phyloP scores from a whole-genome alignment of 2,329 filamentous ascomycete genomes.

The Pseudogymnoascus sp. region DNA sequence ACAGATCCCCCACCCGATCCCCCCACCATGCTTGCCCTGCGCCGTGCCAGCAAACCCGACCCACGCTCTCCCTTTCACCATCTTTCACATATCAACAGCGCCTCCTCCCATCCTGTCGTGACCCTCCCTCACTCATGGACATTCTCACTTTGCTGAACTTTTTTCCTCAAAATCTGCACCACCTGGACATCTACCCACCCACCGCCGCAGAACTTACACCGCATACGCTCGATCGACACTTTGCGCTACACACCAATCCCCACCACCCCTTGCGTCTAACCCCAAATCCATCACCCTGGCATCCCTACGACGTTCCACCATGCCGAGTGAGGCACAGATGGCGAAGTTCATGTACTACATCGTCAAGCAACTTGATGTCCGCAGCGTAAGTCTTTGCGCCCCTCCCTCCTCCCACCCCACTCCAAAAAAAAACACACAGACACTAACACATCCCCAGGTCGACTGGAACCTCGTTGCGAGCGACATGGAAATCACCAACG shows the following conservation, averaged over 20 bases:
- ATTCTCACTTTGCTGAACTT: constrained; percentile 1
- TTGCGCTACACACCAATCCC: not conserved
- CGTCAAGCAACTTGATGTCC: constrained; percentile 48
- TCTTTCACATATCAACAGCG: constrained; percentile 7
- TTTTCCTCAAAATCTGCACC: not conserved
- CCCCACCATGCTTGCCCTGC: constrained; percentile 9
- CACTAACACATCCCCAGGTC: constrained; percentile 34
- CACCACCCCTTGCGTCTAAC: not conserved
- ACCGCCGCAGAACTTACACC: not conserved
- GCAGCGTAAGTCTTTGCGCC: constrained; percentile 35
- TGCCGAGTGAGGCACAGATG: constrained; percentile 43
- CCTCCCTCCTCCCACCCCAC: not conserved
- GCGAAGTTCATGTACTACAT: constrained; percentile 50
- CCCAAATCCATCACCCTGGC: constrained; percentile 21
- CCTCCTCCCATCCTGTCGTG: not conserved
- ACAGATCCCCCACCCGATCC: not conserved
- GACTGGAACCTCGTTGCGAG: constrained; percentile 48
- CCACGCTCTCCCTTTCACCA: constrained; percentile 8
- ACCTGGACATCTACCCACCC: not conserved
- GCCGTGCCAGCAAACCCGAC: not conserved
- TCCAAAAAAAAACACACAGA: not conserved
- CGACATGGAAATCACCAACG: constrained; percentile 47
- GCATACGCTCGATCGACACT: not conserved
- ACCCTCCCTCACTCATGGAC: not conserved
- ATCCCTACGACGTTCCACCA: constrained; percentile 34